Percentiles rank a stretch among this genome's conserved stretches.
These are phyloP conservation scores for Cavenderia fasciculata DNA, from an alignment of 78 protist species.

Conservation along the genomic window DNA sequence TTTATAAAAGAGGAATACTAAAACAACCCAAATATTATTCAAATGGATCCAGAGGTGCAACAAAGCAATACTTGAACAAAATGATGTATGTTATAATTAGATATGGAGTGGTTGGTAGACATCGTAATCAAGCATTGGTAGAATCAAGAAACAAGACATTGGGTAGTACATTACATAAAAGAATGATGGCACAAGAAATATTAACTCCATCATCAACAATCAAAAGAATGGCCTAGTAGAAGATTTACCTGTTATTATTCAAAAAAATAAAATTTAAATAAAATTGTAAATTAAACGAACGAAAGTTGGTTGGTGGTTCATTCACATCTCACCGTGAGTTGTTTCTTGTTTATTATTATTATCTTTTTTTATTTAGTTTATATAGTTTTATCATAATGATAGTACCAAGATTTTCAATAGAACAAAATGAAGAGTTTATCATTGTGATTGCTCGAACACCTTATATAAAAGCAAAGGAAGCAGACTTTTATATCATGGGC, in stretches of 20 bases:
- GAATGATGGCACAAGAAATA: no score
- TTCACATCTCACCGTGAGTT: no score
- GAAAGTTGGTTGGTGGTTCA: neutral
- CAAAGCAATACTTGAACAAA: no score
- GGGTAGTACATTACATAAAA: no score
- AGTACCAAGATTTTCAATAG: constrained; percentile 72
- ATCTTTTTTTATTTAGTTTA: neutral
- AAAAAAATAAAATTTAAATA: no score
- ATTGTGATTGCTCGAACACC: constrained; percentile 76
- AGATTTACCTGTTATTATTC: no score
- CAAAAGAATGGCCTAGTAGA: no score
- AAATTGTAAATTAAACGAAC: neutral
- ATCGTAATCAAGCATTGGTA: neutral
- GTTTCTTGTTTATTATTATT: neutral
- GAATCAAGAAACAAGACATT: neutral
- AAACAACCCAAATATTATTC: neutral
- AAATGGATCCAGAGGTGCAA: constrained; percentile 19
- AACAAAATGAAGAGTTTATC: constrained; percentile 59
- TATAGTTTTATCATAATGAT: constrained; percentile 1
- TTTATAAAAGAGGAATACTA: constrained; percentile 9
- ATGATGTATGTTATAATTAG: no score
- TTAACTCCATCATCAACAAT: no score
- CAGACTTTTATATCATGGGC: constrained; percentile 60
- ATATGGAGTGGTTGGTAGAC: no score
- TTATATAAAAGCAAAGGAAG: constrained; percentile 69